Evolutionary conservation across 1,284 basidiomycete species (phyloP), one percentile per base, ranked within the genome.

Genomic region (Puccinia polysora): DNA sequence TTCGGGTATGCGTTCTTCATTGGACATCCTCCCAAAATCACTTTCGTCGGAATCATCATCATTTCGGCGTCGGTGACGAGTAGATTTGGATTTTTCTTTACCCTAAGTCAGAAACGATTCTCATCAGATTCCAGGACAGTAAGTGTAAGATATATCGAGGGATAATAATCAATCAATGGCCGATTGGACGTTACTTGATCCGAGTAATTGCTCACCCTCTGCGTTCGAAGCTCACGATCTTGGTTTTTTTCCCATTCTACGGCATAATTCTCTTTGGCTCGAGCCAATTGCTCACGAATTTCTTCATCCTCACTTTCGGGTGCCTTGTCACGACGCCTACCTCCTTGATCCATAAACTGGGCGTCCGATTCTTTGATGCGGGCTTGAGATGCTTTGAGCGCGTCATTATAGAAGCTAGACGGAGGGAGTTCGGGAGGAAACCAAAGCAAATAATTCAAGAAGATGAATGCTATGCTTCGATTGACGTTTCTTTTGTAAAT

Each of bases 181-280:
- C 55, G 25, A 75, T 70, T 20, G 77, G 67, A 15, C 74, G 67
- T 23, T 75, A 75, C 49, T 73, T 75, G 62, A 78, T 65, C 75
- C 71, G 23, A 84, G 86, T 84, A 82, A 84, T 82, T 89, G 92
- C 93, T 15, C 89, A 92, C 77, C 93, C 90, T 30, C 85, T 84
- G 0, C 88, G 89, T 40, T 81, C 81, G 2, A 80, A 84, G 50
- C 84, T 85, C 38, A 65, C 74, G 72, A 88, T 87, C 43, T 85
- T 89, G 87, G 58, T 87, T 84, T 67, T 85, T 80, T 25, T 73
- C 65, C 58, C 64, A 69, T 53, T 71, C 74, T n/a, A 74, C 30
- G 30, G n/a, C 75, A 74, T 30, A 75, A 76, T 58, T 77, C 77
- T 58, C 43, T 56, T 34, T 36, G 69, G 25, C 73, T 70, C 72